Evolutionary conservation across 805 yeast genomes (phyloP), one percentile per base, ranked within the genome.

Genomic region (Nadsonia fulvescens): DNA sequence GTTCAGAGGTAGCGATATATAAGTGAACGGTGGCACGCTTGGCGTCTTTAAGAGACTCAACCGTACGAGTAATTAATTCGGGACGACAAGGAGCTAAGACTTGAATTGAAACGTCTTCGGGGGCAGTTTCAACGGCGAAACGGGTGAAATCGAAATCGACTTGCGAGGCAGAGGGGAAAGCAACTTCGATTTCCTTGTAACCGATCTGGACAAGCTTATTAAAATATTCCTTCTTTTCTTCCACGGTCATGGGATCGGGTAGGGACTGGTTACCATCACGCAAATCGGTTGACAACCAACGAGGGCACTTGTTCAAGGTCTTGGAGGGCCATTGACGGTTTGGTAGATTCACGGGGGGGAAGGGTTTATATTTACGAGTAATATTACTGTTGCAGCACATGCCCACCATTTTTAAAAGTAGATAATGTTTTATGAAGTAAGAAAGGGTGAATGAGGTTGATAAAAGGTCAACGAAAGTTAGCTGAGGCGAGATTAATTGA

Each of bases 221-320:
- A 47, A 75, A 74, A 50, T 71, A 76, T 29, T 57, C 64, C 42
- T 70, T 70, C 51, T 76, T 76, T 41, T 76, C 83, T n/a, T 56
- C 70, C 22, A 74, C 57, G n/a, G 74, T 59, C 91, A 76, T 76
- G 28, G 89, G 91, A 43, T 76, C 89, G 1, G 89, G 86, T 37
- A 76, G 59, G 5, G 83, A 70, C 53, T 76, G 89, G 49, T 76
- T 76, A 16, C 91, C 91, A 44, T 76, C 91, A 40, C 91, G 63
- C 34, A 76, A 58, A 43, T 77, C 91, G 3, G 91, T 76, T 12
- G 83, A 70, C 24, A 77, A 55, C 89, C 89, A 76, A 37, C 89
- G 56, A 12, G 91, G 91, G 3, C 82, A 64, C 43, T 63, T 63
- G 26, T 53, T 54, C 30, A 77, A 45, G 9, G 61, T 49, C 32